A percentile compares a stretch with the other conserved stretches of the same genome.
Conservation (phyloP, 306 rosid genomes). For the Chamaecrista fasciculata region DNA sequence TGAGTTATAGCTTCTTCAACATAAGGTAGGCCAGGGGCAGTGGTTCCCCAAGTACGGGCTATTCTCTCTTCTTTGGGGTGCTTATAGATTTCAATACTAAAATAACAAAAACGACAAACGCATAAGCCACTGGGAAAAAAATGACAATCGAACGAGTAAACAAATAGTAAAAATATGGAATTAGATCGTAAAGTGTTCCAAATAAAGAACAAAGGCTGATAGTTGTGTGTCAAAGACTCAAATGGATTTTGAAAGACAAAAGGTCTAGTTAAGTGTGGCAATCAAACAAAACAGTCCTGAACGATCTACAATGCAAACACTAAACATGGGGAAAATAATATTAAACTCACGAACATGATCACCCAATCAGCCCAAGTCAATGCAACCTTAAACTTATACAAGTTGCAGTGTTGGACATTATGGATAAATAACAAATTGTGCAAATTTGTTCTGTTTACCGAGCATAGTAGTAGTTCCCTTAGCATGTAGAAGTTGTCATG, state of each 20-base stretch:
- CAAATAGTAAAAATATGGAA: neutral
- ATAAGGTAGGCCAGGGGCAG: constrained; percentile 86
- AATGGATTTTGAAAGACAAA: neutral
- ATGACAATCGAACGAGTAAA: neutral
- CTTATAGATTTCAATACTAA: constrained; percentile 90
- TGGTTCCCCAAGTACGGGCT: constrained; percentile 95
- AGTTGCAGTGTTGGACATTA: neutral
- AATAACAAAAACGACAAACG: constrained; percentile 23
- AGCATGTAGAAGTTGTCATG: neutral
- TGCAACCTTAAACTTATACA: neutral
- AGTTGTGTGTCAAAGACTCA: neutral
- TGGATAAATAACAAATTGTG: neutral
- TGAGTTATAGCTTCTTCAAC: constrained; percentile 76
- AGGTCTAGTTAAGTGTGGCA: neutral
- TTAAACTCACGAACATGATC: neutral
- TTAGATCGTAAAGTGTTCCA: too few species aligned
- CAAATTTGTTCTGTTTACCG: neutral
- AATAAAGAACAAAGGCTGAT: neutral
- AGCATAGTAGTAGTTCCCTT: neutral
- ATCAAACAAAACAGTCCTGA: neutral
- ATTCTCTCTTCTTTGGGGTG: constrained; percentile 93
- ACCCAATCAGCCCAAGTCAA: neutral
- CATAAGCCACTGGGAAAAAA: constrained; percentile 19
- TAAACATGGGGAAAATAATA: neutral
- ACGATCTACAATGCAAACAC: neutral